A percentile compares a stretch with the other conserved stretches of the same genome.
These are phyloP conservation scores for Clonostachys byssicola DNA, from an alignment of 2,329 filamentous ascomycete species.

Conservation along the genomic window DNA sequence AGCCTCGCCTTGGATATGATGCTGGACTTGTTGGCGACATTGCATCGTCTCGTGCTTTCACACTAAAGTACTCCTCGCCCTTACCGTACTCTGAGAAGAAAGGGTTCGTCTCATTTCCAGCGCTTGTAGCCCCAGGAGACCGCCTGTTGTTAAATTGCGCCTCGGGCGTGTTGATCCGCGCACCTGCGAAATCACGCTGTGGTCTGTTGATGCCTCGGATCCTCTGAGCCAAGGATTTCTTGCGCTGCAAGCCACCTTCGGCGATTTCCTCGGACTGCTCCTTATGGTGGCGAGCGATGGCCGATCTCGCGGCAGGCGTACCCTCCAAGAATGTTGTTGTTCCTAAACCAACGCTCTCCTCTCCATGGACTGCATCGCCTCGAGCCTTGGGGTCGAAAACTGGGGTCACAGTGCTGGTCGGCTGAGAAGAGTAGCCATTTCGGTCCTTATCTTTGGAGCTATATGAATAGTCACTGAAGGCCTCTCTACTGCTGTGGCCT, in stretches of 20 bases:
- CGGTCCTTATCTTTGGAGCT: slow-evolving; percentile 7
- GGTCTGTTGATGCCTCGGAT: slow-evolving; percentile 79
- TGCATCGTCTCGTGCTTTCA: slow-evolving; percentile 31
- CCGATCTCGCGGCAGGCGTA: slow-evolving; percentile 77
- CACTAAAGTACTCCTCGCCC: slow-evolving; percentile 45
- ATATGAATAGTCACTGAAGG: slow-evolving; percentile 75
- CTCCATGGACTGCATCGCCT: slow-evolving; percentile 74
- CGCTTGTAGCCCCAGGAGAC: slow-evolving; percentile 8
- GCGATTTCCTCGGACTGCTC: slow-evolving; percentile 59
- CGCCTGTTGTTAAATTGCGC: not conserved
- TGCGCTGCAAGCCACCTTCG: slow-evolving; percentile 67
- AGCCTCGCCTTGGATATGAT: slow-evolving; percentile 30
- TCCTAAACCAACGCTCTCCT: slow-evolving; percentile 78
- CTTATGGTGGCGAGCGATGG: slow-evolving; percentile 71
- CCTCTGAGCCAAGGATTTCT: slow-evolving; percentile 92
- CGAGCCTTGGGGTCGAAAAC: slow-evolving; percentile 67
- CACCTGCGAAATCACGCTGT: slow-evolving; percentile 57
- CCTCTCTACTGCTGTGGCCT: slow-evolving; percentile 75
- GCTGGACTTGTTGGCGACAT: slow-evolving; percentile 55
- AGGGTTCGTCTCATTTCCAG: slow-evolving; percentile 53
- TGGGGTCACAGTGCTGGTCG: slow-evolving; percentile 9
- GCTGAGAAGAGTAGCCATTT: too few species aligned
- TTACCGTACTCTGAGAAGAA: slow-evolving; percentile 78
- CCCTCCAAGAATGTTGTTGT: slow-evolving; percentile 96
- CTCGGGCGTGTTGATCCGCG: slow-evolving; percentile 56